A percentile compares a stretch with the other conserved stretches of the same genome.
phyloP scores from a whole-genome alignment of 352 stramenopile genomes.

The Albugo laibachii region DNA sequence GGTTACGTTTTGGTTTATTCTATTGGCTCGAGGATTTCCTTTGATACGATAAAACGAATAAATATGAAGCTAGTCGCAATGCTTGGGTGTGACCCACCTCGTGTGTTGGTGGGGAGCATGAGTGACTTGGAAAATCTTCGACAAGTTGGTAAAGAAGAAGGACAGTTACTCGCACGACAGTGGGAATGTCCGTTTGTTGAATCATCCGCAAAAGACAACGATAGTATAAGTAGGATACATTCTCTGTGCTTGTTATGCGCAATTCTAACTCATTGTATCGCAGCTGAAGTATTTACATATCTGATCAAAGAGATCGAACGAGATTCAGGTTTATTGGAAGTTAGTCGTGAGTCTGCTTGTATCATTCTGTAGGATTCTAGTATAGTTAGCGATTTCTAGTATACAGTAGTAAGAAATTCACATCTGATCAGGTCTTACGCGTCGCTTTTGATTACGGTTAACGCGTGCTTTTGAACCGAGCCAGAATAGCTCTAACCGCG shows the following conservation, averaged over 20 bases:
- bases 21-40: conserved; percentile 82
- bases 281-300: conserved; percentile 80
- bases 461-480: no score
- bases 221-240: conserved; percentile 71
- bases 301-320: conserved; percentile 82
- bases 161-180: conserved; percentile 70
- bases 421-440: no score
- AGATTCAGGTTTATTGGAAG: conserved; percentile 70
- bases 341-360: conserved; percentile 50
- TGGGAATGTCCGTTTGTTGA: conserved; percentile 90
- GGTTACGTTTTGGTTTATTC: conserved; percentile 92
- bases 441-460: no score
- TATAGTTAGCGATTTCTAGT: no score
- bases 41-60: conserved; percentile 88
- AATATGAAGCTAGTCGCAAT: conserved; percentile 91
- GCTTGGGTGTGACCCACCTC: conserved; percentile 81
- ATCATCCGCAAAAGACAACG: conserved; percentile 84
- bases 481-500: no score
- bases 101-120: conserved; percentile 91
- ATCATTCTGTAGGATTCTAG: conserved; percentile 37
- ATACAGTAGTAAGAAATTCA: no score
- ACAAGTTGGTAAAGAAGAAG: conserved; percentile 71
- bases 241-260: neutral
- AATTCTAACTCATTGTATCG: neutral
- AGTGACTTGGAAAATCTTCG: conserved; percentile 78